Conservation (phyloP, 2,329 filamentous ascomycete genomes). For the Gaeumannomyces sp. region DNA sequence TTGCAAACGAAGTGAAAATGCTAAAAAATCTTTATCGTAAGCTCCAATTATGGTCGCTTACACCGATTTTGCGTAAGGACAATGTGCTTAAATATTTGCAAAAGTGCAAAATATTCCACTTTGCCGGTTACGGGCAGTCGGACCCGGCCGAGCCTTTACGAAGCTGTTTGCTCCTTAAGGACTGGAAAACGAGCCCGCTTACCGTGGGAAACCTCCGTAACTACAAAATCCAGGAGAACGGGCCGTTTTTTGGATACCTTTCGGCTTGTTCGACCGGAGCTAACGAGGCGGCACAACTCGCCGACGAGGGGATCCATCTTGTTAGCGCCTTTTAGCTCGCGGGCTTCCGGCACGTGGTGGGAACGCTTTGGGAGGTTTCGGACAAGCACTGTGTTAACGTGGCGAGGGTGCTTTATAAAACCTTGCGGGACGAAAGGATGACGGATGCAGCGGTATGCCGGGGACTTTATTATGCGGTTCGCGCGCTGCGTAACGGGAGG, state of each 20-base stretch:
- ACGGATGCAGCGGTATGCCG: constrained; percentile 10
- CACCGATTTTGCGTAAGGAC: not conserved
- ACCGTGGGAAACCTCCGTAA: constrained; percentile 67
- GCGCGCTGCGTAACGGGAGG: constrained; percentile 5
- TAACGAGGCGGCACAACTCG: constrained; percentile 16
- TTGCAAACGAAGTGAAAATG: too few relatives aligned
- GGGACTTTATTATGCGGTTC: constrained; percentile 12
- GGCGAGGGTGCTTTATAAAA: constrained; percentile 16
- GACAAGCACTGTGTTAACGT: constrained; percentile 27
- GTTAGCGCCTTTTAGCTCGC: constrained; percentile 30
- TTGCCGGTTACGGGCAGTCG: not conserved
- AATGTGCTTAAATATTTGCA: not conserved
- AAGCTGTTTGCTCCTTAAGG: not conserved
- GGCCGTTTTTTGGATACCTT: constrained; percentile 31
- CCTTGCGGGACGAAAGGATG: constrained; percentile 10
- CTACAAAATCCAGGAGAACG: constrained; percentile 35
- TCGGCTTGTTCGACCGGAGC: constrained; percentile 30
- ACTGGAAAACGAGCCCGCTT: constrained; percentile 8
- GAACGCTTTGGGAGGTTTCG: constrained; percentile 32
- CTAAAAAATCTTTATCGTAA: too few relatives aligned
- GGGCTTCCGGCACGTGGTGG: constrained; percentile 34
- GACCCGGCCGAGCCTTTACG: not conserved
- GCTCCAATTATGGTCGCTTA: too few relatives aligned
- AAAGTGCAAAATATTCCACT: not conserved
- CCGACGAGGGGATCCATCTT: constrained; percentile 34